These are phyloP conservation scores for Acanthamoeba quina DNA, from an alignment of 208 protist species.

Conservation along the genomic window DNA sequence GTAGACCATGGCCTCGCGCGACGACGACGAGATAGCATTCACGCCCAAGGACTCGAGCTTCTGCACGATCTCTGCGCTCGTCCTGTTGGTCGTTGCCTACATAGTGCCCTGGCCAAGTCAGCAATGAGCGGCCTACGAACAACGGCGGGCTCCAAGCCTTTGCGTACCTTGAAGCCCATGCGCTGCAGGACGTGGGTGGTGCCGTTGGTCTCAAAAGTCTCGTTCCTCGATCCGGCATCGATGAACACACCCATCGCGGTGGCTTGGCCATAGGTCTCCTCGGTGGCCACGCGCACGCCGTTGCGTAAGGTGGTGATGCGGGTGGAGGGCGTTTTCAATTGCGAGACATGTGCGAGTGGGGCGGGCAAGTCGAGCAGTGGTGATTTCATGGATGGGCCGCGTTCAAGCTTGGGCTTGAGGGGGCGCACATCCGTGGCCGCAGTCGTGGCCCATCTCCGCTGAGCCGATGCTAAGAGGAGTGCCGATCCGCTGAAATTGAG, in stretches of 20 bases:
- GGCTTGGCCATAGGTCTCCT: constrained; percentile 66
- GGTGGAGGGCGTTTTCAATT: constrained; percentile 25
- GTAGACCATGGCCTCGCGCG: constrained; percentile 73
- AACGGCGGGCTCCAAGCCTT: not conserved
- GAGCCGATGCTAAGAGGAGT: not conserved
- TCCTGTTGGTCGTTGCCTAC: constrained; percentile 7
- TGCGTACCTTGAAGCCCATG: constrained; percentile 38
- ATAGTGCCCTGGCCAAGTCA: too few relatives aligned
- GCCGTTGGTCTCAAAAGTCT: constrained; percentile 54
- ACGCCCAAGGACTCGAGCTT: constrained; percentile 53
- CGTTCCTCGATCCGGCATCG: constrained; percentile 65
- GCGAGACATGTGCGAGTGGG: not conserved
- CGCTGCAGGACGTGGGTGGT: constrained; percentile 62
- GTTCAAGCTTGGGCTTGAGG: not conserved
- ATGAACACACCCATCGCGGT: constrained; percentile 46
- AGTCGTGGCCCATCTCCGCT: not conserved
- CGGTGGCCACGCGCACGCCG: constrained; percentile 66
- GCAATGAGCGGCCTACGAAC: not conserved
- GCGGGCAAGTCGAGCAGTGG: not conserved
- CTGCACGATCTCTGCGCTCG: constrained; percentile 57
- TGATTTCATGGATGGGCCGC: constrained; percentile 5
- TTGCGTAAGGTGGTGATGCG: constrained; percentile 36
- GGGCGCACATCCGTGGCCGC: not conserved
- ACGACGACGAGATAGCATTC: not conserved
- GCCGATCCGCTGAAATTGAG: constrained; percentile 51